Percentiles rank a stretch among this genome's conserved stretches.
phyloP scores from a whole-genome alignment of 106 monocot genomes.

The Dioscorea zingiberensis region DNA sequence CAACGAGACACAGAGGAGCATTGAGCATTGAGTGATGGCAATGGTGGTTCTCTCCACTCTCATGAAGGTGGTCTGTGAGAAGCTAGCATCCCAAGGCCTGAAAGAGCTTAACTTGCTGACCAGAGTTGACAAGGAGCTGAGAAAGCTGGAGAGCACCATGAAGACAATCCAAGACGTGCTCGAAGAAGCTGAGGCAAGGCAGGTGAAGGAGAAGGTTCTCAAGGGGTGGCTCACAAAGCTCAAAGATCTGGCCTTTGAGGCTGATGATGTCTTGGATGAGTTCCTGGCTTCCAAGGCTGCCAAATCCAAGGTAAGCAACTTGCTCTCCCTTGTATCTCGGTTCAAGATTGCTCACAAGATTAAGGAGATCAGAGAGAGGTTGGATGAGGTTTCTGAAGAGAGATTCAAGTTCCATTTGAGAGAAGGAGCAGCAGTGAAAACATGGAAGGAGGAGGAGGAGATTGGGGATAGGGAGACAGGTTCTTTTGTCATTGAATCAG shows the following conservation, averaged over 20 bases:
- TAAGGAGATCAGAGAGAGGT: too few species aligned
- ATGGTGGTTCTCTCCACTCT: not conserved
- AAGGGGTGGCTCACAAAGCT: slow-evolving; percentile 28
- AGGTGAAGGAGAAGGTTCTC: slow-evolving; percentile 18
- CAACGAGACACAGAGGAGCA: too few species aligned
- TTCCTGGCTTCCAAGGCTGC: too few species aligned
- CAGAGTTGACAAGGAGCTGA: slow-evolving; percentile 12
- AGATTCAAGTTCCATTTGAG: too few species aligned
- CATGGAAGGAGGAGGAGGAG: slow-evolving; percentile 7
- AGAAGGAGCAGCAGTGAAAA: not conserved
- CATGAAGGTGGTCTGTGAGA: slow-evolving; percentile 4
- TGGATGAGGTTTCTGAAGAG: too few species aligned
- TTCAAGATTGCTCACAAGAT: too few species aligned
- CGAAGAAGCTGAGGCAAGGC: too few species aligned
- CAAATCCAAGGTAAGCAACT: too few species aligned
- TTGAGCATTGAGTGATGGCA: too few species aligned
- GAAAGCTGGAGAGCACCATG: slow-evolving; percentile 18
- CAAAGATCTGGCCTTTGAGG: slow-evolving; percentile 24
- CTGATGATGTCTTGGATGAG: slow-evolving; percentile 30
- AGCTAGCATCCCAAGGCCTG: not conserved
- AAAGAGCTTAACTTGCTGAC: slow-evolving; percentile 3
- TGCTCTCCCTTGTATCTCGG: too few species aligned
- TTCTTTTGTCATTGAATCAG: slow-evolving; percentile 1
- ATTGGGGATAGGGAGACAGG: slow-evolving; percentile 1
- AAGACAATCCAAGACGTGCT: slow-evolving; percentile 18